phyloP scores from a whole-genome alignment of 1,284 basidiomycete genomes.

The Mrakiaceae sp. region DNA sequence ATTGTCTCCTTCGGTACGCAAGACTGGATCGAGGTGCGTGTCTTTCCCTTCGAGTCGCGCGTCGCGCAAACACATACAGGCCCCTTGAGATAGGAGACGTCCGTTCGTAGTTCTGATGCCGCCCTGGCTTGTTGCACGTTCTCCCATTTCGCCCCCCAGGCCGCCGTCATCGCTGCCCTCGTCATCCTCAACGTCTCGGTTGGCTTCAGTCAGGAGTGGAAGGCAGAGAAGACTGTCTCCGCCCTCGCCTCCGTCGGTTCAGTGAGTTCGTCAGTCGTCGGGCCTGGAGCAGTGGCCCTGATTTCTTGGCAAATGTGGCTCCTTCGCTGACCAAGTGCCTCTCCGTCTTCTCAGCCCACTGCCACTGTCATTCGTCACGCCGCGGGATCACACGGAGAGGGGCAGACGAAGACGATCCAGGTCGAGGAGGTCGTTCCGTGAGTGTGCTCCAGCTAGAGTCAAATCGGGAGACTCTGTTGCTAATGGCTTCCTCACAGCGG shows the following conservation, averaged over 20 bases:
- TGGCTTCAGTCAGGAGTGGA: conserved; percentile 30
- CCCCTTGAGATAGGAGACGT: too few species aligned
- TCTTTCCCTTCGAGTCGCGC: too few species aligned
- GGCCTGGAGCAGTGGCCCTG: too few species aligned
- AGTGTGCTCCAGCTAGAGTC: not conserved
- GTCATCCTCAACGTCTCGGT: conserved; percentile 46
- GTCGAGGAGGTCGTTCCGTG: conserved; percentile 49
- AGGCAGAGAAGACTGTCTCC: conserved; percentile 39
- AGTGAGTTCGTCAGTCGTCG: conserved; percentile 32
- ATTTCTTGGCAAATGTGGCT: too few species aligned
- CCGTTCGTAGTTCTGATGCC: too few species aligned
- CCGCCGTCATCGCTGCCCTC: conserved; percentile 52
- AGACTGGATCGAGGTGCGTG: conserved; percentile 50
- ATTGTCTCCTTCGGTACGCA: conserved; percentile 52
- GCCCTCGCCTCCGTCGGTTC: conserved; percentile 38
- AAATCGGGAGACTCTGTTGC: not conserved
- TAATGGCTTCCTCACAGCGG: conserved; percentile 27
- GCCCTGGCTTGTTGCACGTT: too few species aligned
- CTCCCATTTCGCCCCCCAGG: conserved; percentile 19
- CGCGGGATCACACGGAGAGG: conserved; percentile 26
- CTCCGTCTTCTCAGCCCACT: conserved; percentile 33
- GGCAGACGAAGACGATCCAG: conserved; percentile 42
- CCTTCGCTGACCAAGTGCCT: too few species aligned
- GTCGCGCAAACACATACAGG: too few species aligned
- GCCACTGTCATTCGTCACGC: conserved; percentile 46